Evolutionary conservation across 345 rosid genomes (phyloP), one percentile per base, ranked within the genome.

Genomic region (Geranium rotundifolium): DNA sequence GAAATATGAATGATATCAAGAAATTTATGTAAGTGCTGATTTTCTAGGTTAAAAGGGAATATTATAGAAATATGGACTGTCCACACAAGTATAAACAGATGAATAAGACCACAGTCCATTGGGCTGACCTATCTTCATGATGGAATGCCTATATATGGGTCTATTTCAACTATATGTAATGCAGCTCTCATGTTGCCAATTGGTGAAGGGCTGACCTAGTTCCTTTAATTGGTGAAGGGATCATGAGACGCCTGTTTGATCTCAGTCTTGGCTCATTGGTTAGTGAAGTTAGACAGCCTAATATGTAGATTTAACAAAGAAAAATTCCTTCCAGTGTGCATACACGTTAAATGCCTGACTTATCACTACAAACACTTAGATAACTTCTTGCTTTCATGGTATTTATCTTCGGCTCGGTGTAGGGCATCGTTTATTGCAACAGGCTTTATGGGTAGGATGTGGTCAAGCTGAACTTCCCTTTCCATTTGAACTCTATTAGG

Each of bases 401-500:
- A 41, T 41, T 6, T 41, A 41, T 41, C 50, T 41, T 41, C 10
- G 50, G 50, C 50, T 12, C 14, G 37, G 37, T 31, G 37, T 13
- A 41, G 14, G 5, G 50, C 50, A 6, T 41, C 9, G 1, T 41
- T 54, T 19, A 56, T 16, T 58, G 39, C 39, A 27, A 17, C 63
- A 57, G 59, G 62, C 27, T 59, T 69, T 58, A 16, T 20, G 19
- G 54, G 59, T 13, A 18, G 57, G 54, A 31, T 17, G 3, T n/a
- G 60, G 56, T 66, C 61, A 49, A 63, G 56, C 67, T 61, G 61
- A 65, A 56, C 19, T 57, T 54, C 34, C 18, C 62, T 63, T 64
- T 66, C 10, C 27, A 16, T 54, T 2, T 64, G 39, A 19, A 73
- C 57, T 66, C 61, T 58, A 65, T 20, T 58, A 91, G 98, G 72